Evolutionary conservation across 1,139 yeast species (phyloP), one percentile per base, ranked within the genome.

Genomic region (Oligophagozyma castellii): DNA sequence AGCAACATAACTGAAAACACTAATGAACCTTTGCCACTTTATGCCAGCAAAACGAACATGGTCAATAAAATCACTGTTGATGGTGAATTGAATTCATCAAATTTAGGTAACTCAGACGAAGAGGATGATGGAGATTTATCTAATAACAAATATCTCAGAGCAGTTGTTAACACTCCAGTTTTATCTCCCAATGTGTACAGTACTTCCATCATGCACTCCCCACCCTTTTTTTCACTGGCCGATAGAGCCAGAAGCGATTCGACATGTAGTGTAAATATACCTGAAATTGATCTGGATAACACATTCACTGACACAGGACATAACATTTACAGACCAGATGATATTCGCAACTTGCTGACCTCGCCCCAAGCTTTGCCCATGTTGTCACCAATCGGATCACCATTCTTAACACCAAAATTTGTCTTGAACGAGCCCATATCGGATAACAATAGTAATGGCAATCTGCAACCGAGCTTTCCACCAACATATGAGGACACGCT

Each of bases 341-440:
- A 43, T 16, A 39, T 62, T 13, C 58, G 59, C 4, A 42, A 50
- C 11, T 66, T 59, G 26, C 51, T 74, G 30, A 57, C 64, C 30
- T 67, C 80, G 0, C 73, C 73, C 2, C 77, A 69, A 40, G 75
- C 77, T 2, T 36, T 60, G 13, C 75, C 76, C 3, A 58, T 63
- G 36, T 57, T 67, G 3, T 70, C 71, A 11, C 36, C 40, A 19
- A 30, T 29, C 8, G 29, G 35, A 8, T 24, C 29, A 5, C 21
- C 32, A 20, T 28, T 28, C 10, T 33, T 34, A 5, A 37, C 37
- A 6, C 40, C 56, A 19, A 32, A 36, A 19, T 52, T 53, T 6
- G 44, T 26, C 14, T n/a, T 11, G 12, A 5, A 11, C 7, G 25
- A 12, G 5, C 5, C 18, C 15, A 5, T 14, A 10, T 7, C 21